Conservation (phyloP, 495 filamentous ascomycete genomes). For the Lepraria neglecta region DNA sequence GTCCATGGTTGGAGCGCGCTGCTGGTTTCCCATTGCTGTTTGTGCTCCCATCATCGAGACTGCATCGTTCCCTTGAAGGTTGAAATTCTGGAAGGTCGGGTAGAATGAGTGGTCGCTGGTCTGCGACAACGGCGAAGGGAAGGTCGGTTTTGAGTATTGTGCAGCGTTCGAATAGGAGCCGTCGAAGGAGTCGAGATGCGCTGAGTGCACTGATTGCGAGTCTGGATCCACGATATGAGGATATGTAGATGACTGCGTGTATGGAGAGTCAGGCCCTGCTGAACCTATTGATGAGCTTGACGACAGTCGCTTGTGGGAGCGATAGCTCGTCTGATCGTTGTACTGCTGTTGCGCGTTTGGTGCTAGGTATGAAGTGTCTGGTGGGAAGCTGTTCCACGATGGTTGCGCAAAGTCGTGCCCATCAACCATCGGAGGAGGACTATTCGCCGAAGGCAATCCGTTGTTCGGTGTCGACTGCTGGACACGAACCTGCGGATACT, state of each 20-base stretch:
- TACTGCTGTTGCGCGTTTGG: slow-evolving; percentile 19
- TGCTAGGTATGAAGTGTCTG: slow-evolving; percentile 23
- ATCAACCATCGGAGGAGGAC: slow-evolving; percentile 26
- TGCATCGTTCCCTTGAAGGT: slow-evolving; percentile 35
- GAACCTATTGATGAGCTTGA: slow-evolving; percentile 34
- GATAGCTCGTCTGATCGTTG: slow-evolving; percentile 1
- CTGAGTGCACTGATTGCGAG: slow-evolving; percentile 32
- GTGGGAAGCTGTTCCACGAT: slow-evolving; percentile 19
- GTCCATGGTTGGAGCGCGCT: slow-evolving; percentile 49
- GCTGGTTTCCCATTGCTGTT: slow-evolving; percentile 51
- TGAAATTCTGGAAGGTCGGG: slow-evolving; percentile 44
- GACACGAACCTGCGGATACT: slow-evolving; percentile 24
- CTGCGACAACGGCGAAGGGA: slow-evolving; percentile 39
- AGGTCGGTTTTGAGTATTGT: slow-evolving; percentile 40
- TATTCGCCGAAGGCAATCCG: slow-evolving; percentile 16
- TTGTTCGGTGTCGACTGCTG: slow-evolving; percentile 24
- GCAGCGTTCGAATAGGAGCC: slow-evolving; percentile 32
- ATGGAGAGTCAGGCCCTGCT: slow-evolving; percentile 33
- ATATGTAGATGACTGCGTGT: slow-evolving; percentile 27
- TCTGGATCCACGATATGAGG: slow-evolving; percentile 38
- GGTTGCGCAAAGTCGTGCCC: slow-evolving; percentile 16
- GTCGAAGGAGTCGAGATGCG: slow-evolving; percentile 35
- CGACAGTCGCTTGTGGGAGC: slow-evolving; percentile 30
- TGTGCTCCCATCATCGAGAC: slow-evolving; percentile 40
- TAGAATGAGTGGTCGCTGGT: slow-evolving; percentile 26